A percentile compares a stretch with the other conserved stretches of the same genome.
Evolutionary conservation across 169 alveolate species (phyloP).

Genomic region (Cryptosporidium sp.): DNA sequence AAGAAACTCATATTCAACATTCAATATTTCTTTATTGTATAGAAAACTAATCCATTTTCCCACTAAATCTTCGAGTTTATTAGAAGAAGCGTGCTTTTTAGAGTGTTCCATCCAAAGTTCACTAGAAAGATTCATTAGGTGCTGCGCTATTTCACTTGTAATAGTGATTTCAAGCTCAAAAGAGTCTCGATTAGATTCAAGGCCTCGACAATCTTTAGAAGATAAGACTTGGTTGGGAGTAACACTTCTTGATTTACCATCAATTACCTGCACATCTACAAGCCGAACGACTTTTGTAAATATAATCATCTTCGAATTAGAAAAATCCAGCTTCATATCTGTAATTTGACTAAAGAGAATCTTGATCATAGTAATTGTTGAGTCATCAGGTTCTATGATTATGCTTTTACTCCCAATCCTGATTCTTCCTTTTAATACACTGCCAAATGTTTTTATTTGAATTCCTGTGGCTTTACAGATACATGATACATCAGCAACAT

Average conservation of each 20-base stretch:
- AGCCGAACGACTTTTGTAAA: slow-evolving; percentile 14
- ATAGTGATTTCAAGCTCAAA: slow-evolving; percentile 34
- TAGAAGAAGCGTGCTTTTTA: slow-evolving; percentile 2
- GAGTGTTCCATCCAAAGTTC: slow-evolving; percentile 38
- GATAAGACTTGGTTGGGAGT: slow-evolving; percentile 43
- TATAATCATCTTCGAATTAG: background rate
- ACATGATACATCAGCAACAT: slow-evolving; percentile 51
- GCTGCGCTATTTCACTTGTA: slow-evolving; percentile 12
- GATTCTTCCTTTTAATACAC: slow-evolving; percentile 82
- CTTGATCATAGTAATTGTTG: slow-evolving; percentile 66
- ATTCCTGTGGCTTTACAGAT: background rate
- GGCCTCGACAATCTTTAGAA: background rate
- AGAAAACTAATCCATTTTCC: slow-evolving; percentile 37
- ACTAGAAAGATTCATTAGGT: background rate
- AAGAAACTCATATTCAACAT: slow-evolving; percentile 70
- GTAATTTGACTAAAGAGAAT: slow-evolving; percentile 24
- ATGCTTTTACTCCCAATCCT: slow-evolving; percentile 86
- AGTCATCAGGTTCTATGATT: slow-evolving; percentile 85
- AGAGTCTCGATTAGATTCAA: background rate
- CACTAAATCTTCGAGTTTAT: slow-evolving; percentile 3
- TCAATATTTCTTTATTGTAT: slow-evolving; percentile 42
- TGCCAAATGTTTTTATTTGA: background rate
- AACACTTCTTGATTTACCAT: slow-evolving; percentile 60
- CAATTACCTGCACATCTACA: slow-evolving; percentile 42
- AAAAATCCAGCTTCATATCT: background rate